These are phyloP conservation scores for Trichocladium uniseriatum DNA, from an alignment of 495 filamentous ascomycete genomes.

Conservation along the genomic window DNA sequence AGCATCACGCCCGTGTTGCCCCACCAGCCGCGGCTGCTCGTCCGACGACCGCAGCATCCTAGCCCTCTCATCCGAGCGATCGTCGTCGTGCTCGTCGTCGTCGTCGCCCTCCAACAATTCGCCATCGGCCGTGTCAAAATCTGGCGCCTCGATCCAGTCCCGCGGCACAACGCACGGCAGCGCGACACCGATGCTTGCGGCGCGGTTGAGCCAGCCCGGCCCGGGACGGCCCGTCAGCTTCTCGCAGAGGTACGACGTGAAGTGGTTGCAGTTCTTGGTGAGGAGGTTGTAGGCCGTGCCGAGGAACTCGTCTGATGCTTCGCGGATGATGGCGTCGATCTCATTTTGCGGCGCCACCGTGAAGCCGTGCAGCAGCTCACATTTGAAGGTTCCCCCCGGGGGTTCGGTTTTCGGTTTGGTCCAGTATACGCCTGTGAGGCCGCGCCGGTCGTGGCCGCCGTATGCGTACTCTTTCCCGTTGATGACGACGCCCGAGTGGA, in stretches of 20 bases:
- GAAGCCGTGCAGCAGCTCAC: slow-evolving; percentile 63
- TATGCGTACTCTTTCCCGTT: slow-evolving; percentile 69
- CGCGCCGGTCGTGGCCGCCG: slow-evolving; percentile 63
- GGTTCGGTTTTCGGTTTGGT: slow-evolving; percentile 58
- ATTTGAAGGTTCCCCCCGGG: slow-evolving; percentile 62
- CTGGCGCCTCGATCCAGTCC: slow-evolving; percentile 70
- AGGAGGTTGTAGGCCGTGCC: slow-evolving; percentile 68
- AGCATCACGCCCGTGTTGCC: neutral
- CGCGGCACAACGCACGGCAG: slow-evolving; percentile 70
- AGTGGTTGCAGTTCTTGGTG: slow-evolving; percentile 76
- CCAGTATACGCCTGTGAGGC: slow-evolving; percentile 67
- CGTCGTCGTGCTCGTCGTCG: slow-evolving; percentile 6
- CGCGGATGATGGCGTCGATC: slow-evolving; percentile 55
- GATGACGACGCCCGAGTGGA: slow-evolving; percentile 75
- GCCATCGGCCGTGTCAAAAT: slow-evolving; percentile 61
- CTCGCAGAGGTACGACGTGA: slow-evolving; percentile 60
- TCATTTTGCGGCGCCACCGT: slow-evolving; percentile 52
- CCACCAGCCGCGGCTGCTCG: slow-evolving; percentile 24
- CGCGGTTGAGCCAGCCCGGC: slow-evolving; percentile 68
- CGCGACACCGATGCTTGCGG: slow-evolving; percentile 63
- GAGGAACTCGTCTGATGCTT: slow-evolving; percentile 55
- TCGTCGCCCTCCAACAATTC: slow-evolving; percentile 54
- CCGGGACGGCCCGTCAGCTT: slow-evolving; percentile 53
- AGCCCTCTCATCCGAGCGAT: slow-evolving; percentile 15
- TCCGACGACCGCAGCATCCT: slow-evolving; percentile 23